Evolutionary conservation across 2,329 filamentous ascomycete genomes (phyloP).

Genomic region (Rhynchosporium graminicola): DNA sequence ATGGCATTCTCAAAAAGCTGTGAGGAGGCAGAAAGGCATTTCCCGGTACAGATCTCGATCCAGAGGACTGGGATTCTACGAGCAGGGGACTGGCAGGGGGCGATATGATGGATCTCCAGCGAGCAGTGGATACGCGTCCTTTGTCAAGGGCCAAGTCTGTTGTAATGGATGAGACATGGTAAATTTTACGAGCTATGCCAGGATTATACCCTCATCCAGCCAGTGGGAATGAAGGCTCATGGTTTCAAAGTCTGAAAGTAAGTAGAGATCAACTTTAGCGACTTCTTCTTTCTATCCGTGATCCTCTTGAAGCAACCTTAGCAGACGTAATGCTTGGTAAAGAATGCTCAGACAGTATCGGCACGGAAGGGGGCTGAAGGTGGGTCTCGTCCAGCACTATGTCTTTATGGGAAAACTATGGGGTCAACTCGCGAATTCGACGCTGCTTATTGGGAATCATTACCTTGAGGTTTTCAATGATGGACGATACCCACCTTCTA

Average conservation of each 20-base stretch:
- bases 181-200: slow-evolving; percentile 1
- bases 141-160: neutral
- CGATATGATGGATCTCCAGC: slow-evolving; percentile 1
- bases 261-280: neutral
- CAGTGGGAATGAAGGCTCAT: neutral
- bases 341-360: too few species aligned
- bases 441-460: neutral
- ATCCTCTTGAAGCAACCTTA: neutral
- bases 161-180: slow-evolving; percentile 8
- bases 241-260: neutral
- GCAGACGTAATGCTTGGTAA: too few species aligned
- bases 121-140: neutral
- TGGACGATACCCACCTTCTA: too few species aligned
- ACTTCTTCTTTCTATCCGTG: neutral
- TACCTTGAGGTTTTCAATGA: neutral
- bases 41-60: slow-evolving; percentile 11
- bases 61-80: slow-evolving; percentile 15
- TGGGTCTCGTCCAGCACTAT: too few species aligned
- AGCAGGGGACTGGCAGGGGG: neutral
- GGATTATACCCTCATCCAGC: neutral
- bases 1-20: slow-evolving; percentile 9
- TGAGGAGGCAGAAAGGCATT: slow-evolving; percentile 4
- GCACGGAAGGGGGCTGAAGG: too few species aligned
- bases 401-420: too few species aligned
- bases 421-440: too few species aligned